Evolutionary conservation across 2,329 filamentous ascomycete species (phyloP).

Genomic region (Penicillium sp.): DNA sequence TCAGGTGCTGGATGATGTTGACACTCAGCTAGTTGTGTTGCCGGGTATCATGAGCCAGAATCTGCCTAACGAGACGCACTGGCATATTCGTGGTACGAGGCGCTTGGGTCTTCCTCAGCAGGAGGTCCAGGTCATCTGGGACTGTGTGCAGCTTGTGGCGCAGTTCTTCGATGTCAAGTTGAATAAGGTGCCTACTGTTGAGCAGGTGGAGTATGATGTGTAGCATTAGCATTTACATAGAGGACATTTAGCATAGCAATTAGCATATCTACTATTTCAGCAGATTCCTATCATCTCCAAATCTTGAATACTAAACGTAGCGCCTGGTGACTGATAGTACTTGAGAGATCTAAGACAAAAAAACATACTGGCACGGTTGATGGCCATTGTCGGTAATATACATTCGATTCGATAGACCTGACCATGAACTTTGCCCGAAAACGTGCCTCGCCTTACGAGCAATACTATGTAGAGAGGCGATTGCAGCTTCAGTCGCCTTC

Average conservation of each 20-base stretch:
- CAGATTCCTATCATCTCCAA: too few relatives aligned
- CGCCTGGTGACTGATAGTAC: too few relatives aligned
- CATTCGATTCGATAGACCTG: neutral
- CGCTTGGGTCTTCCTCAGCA: slow-evolving; percentile 39
- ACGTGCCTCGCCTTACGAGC: neutral
- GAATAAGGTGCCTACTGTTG: slow-evolving; percentile 33
- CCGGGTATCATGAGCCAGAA: slow-evolving; percentile 48
- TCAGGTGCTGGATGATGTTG: slow-evolving; percentile 40
- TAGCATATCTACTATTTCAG: neutral
- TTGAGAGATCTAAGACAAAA: too few relatives aligned
- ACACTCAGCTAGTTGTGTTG: slow-evolving; percentile 46
- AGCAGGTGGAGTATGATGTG: slow-evolving; percentile 33
- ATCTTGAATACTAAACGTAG: too few relatives aligned
- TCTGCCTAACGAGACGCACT: slow-evolving; percentile 40
- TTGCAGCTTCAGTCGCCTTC: neutral
- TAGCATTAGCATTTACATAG: slow-evolving; percentile 14
- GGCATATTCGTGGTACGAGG: slow-evolving; percentile 47
- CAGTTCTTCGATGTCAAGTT: slow-evolving; percentile 27
- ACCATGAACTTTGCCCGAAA: neutral
- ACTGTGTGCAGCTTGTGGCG: slow-evolving; percentile 31
- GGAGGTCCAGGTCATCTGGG: slow-evolving; percentile 41
- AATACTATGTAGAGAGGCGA: neutral
- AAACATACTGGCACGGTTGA: too few relatives aligned
- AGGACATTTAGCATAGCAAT: neutral
- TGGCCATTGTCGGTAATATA: neutral